Conservation (phyloP, 805 yeast genomes). For the Starmerella sp. region DNA sequence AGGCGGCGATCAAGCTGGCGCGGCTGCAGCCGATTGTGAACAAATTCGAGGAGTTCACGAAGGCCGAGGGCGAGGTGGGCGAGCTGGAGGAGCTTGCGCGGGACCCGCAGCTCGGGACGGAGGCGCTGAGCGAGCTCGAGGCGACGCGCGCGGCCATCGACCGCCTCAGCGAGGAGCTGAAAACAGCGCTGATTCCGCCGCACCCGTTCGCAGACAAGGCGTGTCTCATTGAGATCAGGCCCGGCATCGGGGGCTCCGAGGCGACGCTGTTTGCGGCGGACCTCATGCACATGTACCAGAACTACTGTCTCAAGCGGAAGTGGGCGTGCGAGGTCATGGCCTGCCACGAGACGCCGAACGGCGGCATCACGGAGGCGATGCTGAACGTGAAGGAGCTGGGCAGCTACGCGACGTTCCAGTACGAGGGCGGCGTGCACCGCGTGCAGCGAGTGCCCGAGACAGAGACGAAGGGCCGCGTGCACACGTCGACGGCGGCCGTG, state of each 20-base stretch:
- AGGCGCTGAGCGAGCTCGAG: slow-evolving; percentile 53
- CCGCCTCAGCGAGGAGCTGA: slow-evolving; percentile 38
- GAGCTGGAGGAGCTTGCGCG: slow-evolving; percentile 37
- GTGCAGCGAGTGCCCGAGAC: slow-evolving; percentile 92
- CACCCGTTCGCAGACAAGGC: slow-evolving; percentile 66
- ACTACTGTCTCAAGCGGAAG: slow-evolving; percentile 48
- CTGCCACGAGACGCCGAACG: slow-evolving; percentile 40
- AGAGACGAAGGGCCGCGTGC: slow-evolving; percentile 86
- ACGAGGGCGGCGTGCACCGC: slow-evolving; percentile 91
- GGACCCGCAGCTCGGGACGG: slow-evolving; percentile 42
- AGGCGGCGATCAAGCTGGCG: slow-evolving; percentile 41
- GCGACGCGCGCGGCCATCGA: slow-evolving; percentile 37
- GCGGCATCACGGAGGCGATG: slow-evolving; percentile 66
- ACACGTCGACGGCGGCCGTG: slow-evolving; percentile 93
- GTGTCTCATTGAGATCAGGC: slow-evolving; percentile 73
- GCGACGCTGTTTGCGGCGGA: slow-evolving; percentile 81
- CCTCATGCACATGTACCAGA: slow-evolving; percentile 67
- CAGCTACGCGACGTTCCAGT: slow-evolving; percentile 58
- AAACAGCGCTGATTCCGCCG: slow-evolving; percentile 53
- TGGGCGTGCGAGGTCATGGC: slow-evolving; percentile 63
- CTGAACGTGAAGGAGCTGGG: slow-evolving; percentile 65
- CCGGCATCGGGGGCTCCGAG: slow-evolving; percentile 94
- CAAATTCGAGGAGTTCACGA: slow-evolving; percentile 32
- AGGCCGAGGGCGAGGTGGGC: slow-evolving; percentile 25
- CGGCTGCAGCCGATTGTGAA: slow-evolving; percentile 37